A percentile compares a stretch with the other conserved stretches of the same genome.
These are phyloP conservation scores for Keithomyces neogunnii DNA, from an alignment of 2,329 filamentous ascomycete species.

Conservation along the genomic window DNA sequence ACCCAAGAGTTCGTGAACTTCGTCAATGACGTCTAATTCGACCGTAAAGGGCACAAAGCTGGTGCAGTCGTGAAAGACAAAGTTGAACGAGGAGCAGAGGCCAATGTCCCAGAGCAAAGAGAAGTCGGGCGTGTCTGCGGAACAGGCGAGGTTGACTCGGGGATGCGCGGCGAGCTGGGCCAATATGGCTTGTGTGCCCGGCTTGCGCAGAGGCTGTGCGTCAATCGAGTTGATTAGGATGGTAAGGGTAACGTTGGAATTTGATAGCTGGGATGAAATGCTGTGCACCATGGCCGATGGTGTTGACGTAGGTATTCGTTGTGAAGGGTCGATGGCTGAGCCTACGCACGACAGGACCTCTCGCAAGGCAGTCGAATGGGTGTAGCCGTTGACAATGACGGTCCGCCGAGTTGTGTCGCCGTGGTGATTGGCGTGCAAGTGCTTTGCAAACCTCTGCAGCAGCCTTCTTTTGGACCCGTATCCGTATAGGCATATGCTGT, in stretches of 20 bases:
- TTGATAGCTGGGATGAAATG: constrained; percentile 51
- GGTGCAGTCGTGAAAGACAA: constrained; percentile 89
- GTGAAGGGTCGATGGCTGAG: constrained; percentile 46
- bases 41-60: constrained; percentile 69
- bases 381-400: constrained; percentile 81
- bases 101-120: constrained; percentile 82
- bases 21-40: constrained; percentile 80
- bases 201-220: constrained; percentile 63
- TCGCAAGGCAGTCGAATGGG: constrained; percentile 54
- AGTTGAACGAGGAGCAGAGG: constrained; percentile 73
- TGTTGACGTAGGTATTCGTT: constrained; percentile 49
- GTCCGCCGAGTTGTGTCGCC: constrained; percentile 39
- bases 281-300: constrained; percentile 60
- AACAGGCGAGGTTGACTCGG: constrained; percentile 64
- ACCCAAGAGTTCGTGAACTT: constrained; percentile 80
- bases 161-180: constrained; percentile 69
- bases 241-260: constrained; percentile 41
- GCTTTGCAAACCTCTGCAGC: constrained; percentile 65
- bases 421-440: constrained; percentile 39
- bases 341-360: constrained; percentile 65
- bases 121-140: constrained; percentile 82
- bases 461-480: constrained; percentile 82
- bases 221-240: constrained; percentile 84
- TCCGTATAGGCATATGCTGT: constrained; percentile 85
- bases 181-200: constrained; percentile 61